Conservation (phyloP, 1,139 yeast species). For the Wickerhamomyces sp. region DNA sequence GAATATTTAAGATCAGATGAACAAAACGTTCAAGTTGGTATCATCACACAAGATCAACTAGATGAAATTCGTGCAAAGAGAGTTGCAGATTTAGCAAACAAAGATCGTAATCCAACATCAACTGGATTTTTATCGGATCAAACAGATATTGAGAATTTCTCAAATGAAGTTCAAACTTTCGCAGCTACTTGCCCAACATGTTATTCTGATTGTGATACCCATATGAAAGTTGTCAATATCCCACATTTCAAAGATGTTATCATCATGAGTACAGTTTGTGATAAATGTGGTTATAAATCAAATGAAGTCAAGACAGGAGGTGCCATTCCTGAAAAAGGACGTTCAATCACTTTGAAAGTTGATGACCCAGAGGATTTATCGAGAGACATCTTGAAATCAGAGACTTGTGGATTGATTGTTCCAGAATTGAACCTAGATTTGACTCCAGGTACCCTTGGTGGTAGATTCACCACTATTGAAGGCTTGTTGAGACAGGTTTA, state of each 20-base stretch:
- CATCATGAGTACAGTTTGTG: slow-evolving; percentile 93
- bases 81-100: slow-evolving; percentile 30
- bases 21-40: slow-evolving; percentile 84
- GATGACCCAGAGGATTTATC: slow-evolving; percentile 93
- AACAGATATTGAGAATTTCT: slow-evolving; percentile 78
- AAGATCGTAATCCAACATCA: slow-evolving; percentile 44
- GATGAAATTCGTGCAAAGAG: slow-evolving; percentile 38
- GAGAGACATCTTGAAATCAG: slow-evolving; percentile 91
- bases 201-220: slow-evolving; percentile 75
- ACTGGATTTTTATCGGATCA: slow-evolving; percentile 61
- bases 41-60: slow-evolving; percentile 73
- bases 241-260: slow-evolving; percentile 98
- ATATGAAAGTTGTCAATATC: slow-evolving; percentile 93
- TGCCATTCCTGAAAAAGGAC: slow-evolving; percentile 84
- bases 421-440: slow-evolving; percentile 91
- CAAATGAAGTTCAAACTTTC: slow-evolving; percentile 90
- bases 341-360: slow-evolving; percentile 63
- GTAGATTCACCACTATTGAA: slow-evolving; percentile 94
- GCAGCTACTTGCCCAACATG: slow-evolving; percentile 92
- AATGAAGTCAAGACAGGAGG: slow-evolving; percentile 99
- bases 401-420: slow-evolving; percentile 78
- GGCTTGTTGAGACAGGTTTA: slow-evolving; percentile 85
- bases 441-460: slow-evolving; percentile 96
- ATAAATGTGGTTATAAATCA: slow-evolving; percentile 89
- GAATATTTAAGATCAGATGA: slow-evolving; percentile 85